These are phyloP conservation scores for Cicer yamashitae DNA, from an alignment of 306 rosid species.

Conservation along the genomic window DNA sequence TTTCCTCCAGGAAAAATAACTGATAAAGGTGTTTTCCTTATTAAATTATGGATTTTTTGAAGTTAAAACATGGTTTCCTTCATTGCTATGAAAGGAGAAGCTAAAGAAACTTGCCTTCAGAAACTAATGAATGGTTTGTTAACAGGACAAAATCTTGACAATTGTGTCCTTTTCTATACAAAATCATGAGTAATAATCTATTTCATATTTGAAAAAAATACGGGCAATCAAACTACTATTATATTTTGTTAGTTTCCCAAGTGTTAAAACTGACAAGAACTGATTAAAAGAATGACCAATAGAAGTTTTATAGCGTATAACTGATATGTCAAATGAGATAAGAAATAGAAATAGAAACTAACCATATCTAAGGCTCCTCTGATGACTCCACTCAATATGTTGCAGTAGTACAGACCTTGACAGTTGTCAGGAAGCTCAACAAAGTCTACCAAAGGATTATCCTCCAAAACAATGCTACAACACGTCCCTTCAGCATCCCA, in stretches of 20 bases:
- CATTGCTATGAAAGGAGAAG: slow-evolving; percentile 3
- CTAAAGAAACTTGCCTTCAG: background rate
- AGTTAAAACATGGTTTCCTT: slow-evolving; percentile 1
- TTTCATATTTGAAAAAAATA: slow-evolving; percentile 26
- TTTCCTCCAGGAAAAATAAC: slow-evolving; percentile 4
- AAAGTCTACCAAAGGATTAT: slow-evolving; percentile 94
- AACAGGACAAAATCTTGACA: slow-evolving; percentile 19
- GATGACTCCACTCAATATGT: slow-evolving; percentile 89
- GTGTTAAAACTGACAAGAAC: slow-evolving; percentile 22
- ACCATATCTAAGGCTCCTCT: slow-evolving; percentile 99
- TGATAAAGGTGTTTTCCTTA: slow-evolving; percentile 2
- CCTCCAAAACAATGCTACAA: slow-evolving; percentile 93
- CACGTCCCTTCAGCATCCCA: slow-evolving; percentile 98
- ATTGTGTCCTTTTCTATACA: slow-evolving; percentile 12
- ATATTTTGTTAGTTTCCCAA: slow-evolving; percentile 21
- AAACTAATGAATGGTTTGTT: slow-evolving; percentile 5
- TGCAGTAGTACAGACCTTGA: slow-evolving; percentile 96
- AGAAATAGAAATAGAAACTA: slow-evolving; percentile 43
- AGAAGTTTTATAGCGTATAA: background rate
- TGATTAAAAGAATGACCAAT: background rate
- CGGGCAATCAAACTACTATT: background rate
- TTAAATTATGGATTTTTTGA: background rate
- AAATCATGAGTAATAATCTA: slow-evolving; percentile 19
- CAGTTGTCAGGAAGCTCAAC: slow-evolving; percentile 97
- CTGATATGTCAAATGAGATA: slow-evolving; percentile 18